A percentile compares a stretch with the other conserved stretches of the same genome.
Evolutionary conservation across 768 basidiomycete species (phyloP).

Genomic region (Amanita thiersii): DNA sequence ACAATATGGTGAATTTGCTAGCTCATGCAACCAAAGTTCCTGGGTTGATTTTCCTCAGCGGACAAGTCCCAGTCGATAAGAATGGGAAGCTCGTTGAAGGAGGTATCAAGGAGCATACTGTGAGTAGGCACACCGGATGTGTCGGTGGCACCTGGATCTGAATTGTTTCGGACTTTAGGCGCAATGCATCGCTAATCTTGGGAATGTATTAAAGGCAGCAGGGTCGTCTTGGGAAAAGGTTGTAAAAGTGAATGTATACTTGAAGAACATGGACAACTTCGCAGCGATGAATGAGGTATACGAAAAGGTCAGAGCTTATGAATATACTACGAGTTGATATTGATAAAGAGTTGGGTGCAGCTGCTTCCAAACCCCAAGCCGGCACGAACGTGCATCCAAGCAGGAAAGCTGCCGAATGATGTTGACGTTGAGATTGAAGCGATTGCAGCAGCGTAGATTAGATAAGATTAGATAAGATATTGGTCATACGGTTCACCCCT

Average conservation of each 20-base stretch:
- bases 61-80: constrained; percentile 45
- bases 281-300: constrained; percentile 50
- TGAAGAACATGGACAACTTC: constrained; percentile 55
- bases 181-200: constrained; percentile 49
- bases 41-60: constrained; percentile 54
- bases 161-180: constrained; percentile 24
- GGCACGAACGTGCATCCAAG: constrained; percentile 70
- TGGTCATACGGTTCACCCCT: background rate
- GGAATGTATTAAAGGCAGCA: constrained; percentile 42
- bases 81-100: constrained; percentile 42
- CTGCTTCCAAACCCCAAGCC: constrained; percentile 53
- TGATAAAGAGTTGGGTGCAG: constrained; percentile 15
- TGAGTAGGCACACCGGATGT: constrained; percentile 17
- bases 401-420: constrained; percentile 56
- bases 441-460: constrained; percentile 36
- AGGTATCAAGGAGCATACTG: constrained; percentile 55
- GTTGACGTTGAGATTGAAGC: constrained; percentile 71
- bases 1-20: constrained; percentile 12
- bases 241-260: constrained; percentile 47
- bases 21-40: constrained; percentile 51
- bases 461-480: constrained; percentile 8
- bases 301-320: constrained; percentile 31
- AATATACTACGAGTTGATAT: background rate
- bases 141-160: background rate
- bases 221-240: constrained; percentile 57